Base-by-base conservation (phyloP, 2,329 filamentous ascomycete genomes). In the Xylaria multiplex region DNA sequence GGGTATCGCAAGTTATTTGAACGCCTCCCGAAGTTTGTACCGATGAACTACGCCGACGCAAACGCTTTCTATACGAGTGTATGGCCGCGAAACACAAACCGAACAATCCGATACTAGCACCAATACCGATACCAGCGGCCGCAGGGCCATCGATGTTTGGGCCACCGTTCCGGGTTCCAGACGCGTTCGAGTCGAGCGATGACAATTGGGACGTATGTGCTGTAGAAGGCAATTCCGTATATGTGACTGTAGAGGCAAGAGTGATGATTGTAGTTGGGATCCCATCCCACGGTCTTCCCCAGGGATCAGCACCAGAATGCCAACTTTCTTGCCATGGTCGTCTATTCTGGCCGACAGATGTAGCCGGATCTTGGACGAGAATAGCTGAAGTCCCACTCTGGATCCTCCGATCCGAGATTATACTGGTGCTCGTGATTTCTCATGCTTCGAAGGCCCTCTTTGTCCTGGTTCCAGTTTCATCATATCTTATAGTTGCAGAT, bases 61-160 rank as follows among this genome's bases (percentile, higher is more conserved):
- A 64, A 45, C n/a, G 5, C 8, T 24, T 64, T 16, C 9, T 64
- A 45, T 22, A 54, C 6, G 53, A 30, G 27, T 53, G 64, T 19
- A 48, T 7, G 19, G 24, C 55, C 30, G 2, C 57, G 52, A 64
- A 27, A 32, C 56, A 55, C 13, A 67, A 42, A 30, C 52, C 61
- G 46, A 67, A 40, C 7, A 61, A 35, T 30, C 61, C 65, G 46
- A 61, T n/a, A 49, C 56, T 43, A 14, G 53, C 46, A 43, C 55
- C 48, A n/a, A 43, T 40, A 9, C 61, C 65, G 11, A 61, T 61
- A 37, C 61, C 61, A 58, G 65, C 61, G 14, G 57, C 65, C n/a
- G 22, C 45, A 35, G 61, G 22, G n/a, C 50, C 65, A 61, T 57
- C 61, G 6, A 67, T 53, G 14, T 53, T 22, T 13, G 45, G 9